These are phyloP conservation scores for Globisporangium perplexum DNA, from an alignment of 352 stramenopile species.

Conservation along the genomic window DNA sequence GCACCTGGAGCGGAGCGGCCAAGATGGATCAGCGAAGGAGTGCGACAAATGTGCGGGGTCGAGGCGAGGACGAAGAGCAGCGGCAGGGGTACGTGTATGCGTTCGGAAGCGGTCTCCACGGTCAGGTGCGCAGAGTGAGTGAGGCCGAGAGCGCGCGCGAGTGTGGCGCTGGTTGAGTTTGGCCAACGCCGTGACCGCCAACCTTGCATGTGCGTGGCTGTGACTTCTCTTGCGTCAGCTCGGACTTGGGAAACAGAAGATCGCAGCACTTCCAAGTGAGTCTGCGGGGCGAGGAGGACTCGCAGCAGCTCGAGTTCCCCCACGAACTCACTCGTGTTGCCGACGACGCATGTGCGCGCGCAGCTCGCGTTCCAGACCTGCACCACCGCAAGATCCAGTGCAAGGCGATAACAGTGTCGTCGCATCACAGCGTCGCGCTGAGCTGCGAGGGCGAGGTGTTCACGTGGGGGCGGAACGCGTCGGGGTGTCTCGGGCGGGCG, in stretches of 20 bases:
- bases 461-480: conserved; percentile 59
- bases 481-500: conserved; percentile 45
- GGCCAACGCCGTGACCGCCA: not conserved
- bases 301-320: not conserved
- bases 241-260: conserved; percentile 65
- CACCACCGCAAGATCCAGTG: conserved; percentile 47
- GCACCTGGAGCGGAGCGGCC: conserved; percentile 6
- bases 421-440: conserved; percentile 52
- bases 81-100: conserved; percentile 39
- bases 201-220: not conserved
- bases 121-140: conserved; percentile 32
- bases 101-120: conserved; percentile 66
- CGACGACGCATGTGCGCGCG: too few species aligned
- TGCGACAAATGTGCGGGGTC: not conserved
- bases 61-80: not conserved
- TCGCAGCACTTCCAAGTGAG: conserved; percentile 53
- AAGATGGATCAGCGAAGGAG: not conserved
- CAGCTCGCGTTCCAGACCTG: conserved; percentile 53
- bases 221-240: conserved; percentile 20
- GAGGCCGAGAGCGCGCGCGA: not conserved
- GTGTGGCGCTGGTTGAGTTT: not conserved
- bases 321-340: not conserved
- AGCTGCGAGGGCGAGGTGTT: conserved; percentile 55
- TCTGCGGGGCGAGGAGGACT: not conserved
- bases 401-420: conserved; percentile 37